phyloP scores from a whole-genome alignment of 192 early-diverging fungal genomes.

The Jimgerdemannia lactiflua region DNA sequence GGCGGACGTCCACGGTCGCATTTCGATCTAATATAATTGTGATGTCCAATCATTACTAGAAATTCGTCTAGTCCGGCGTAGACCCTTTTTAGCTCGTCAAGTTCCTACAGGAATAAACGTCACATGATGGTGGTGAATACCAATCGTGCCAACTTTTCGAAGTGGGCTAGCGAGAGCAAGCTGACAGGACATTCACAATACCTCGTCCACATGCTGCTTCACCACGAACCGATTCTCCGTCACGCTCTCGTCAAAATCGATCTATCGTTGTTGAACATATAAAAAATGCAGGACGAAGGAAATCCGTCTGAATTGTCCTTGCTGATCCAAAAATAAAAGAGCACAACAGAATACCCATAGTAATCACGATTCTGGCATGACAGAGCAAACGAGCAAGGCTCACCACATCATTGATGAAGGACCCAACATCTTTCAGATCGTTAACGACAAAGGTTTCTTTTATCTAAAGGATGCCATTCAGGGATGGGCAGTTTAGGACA shows the following conservation, averaged over 20 bases:
- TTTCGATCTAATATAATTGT: too few relatives aligned
- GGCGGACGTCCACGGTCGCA: too few relatives aligned
- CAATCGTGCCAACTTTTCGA: background rate
- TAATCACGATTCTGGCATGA: background rate
- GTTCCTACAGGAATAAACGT: conserved; percentile 27
- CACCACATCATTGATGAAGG: conserved; percentile 58
- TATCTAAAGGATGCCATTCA: conserved; percentile 23
- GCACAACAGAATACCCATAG: too few relatives aligned
- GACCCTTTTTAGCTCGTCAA: conserved; percentile 65
- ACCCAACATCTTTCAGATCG: conserved; percentile 44
- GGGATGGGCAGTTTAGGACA: background rate
- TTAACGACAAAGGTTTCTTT: conserved; percentile 19
- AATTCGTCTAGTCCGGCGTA: conserved; percentile 67
- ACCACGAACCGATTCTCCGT: conserved; percentile 57
- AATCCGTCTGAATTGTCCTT: too few relatives aligned
- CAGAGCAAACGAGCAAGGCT: background rate
- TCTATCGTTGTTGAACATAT: conserved; percentile 25
- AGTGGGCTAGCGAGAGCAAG: too few relatives aligned
- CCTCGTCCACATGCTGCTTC: conserved; percentile 45
- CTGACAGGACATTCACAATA: background rate
- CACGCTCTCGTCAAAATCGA: conserved; percentile 71
- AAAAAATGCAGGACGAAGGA: too few relatives aligned
- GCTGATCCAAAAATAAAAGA: too few relatives aligned
- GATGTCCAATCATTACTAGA: conserved; percentile 37
- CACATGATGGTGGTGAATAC: conserved; percentile 4